These are phyloP conservation scores for Botryotinia globosa DNA, from an alignment of 2,329 filamentous ascomycete genomes.

Conservation along the genomic window DNA sequence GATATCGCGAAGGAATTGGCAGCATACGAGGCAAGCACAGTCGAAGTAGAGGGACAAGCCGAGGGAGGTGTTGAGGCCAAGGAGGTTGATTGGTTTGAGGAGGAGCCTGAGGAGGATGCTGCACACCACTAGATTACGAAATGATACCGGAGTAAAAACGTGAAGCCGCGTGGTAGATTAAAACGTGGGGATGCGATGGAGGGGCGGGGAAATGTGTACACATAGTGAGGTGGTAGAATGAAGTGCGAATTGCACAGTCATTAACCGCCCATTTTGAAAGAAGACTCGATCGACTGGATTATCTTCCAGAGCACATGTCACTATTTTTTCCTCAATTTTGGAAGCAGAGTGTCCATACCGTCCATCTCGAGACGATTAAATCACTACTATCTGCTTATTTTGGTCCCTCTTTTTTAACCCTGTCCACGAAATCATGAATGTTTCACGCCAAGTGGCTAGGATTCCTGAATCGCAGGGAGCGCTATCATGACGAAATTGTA, in stretches of 20 bases:
- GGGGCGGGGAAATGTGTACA: conserved; percentile 18
- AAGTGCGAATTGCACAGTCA: conserved; percentile 14
- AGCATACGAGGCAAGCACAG: conserved; percentile 89
- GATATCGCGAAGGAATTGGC: conserved; percentile 89
- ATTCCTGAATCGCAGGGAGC: not conserved
- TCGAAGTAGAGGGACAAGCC: conserved; percentile 90
- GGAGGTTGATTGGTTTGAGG: conserved; percentile 76
- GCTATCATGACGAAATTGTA: not conserved
- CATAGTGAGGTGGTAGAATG: conserved; percentile 20
- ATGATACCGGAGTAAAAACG: not conserved
- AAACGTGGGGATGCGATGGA: not conserved
- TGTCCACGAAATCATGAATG: not conserved
- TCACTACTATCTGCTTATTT: not conserved
- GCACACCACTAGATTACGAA: conserved; percentile 34
- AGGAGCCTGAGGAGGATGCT: conserved; percentile 58
- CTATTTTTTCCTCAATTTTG: not conserved
- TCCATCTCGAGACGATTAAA: not conserved
- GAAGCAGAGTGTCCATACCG: not conserved
- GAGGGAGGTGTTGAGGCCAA: conserved; percentile 56
- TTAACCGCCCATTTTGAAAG: not conserved
- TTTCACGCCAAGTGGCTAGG: conserved; percentile 4
- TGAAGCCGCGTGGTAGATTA: conserved; percentile 2
- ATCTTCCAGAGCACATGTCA: not conserved
- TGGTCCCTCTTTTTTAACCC: not conserved
- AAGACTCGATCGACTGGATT: conserved; percentile 2